Base-by-base conservation (phyloP, 192 early-diverging fungal genomes). In the Podila minutissima region DNA sequence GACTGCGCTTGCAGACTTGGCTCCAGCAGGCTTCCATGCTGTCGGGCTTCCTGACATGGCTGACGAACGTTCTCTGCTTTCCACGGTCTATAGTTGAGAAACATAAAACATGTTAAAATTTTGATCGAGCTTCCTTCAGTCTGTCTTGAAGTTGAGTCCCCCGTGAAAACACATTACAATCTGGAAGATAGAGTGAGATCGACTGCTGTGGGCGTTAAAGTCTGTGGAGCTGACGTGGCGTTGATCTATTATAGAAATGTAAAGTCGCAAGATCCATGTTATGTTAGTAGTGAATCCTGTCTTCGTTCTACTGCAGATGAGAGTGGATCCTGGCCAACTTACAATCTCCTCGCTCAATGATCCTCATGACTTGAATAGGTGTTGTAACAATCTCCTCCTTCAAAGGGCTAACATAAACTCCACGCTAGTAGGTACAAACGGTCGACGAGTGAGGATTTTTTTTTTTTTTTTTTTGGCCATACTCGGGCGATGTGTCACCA, bases 151-250 rank as follows among this genome's bases (percentile, higher is more conserved):
- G 0, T 2, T 31, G 19, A 68, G 10, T 32, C 17, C 48, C 49
- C 17, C 48, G 24, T 19, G 31, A 26, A 31, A n/a, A 9, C 26
- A 59, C 69, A 74, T 67, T 67, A 92, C 89, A 85, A 99, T 95
- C 70, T 95, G 93, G 66, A 99, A 98, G 26, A 99, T 94, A 7
- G 98, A 97, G 77, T 99, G 97, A 35, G 96, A 97, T 76, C 97
- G 88, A 69, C 92, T 94, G 66, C 93, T 94, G 57, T 93, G 88
- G 63, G 96, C 91, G 83, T 99, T 99, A 83, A 95, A 95, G 71
- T 98, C 92, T 1, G 98, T 99, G 4, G 92, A 91, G 31, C 95
- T 94, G 59, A 97, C 89, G 65, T 95, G 94, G 12, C 97, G 90
- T 83, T 97, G 91, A 35, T 83, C 87, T 89, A 79, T 20, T 19